Conservation (phyloP, 2,329 filamentous ascomycete species). For the Beauveria scarabaeidicola region DNA sequence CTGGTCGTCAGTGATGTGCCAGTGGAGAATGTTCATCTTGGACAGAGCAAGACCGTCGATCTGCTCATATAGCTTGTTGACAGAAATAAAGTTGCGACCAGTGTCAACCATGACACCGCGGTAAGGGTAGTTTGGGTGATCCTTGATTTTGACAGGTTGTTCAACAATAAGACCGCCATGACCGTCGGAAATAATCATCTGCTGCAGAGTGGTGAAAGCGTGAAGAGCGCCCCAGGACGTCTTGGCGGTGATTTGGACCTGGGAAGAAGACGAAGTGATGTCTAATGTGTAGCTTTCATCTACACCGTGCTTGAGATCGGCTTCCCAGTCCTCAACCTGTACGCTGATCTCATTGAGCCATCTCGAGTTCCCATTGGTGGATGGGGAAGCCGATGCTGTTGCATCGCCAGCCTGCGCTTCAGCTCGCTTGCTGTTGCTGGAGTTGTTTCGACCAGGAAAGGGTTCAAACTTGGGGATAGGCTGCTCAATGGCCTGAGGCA, state of each 20-base stretch:
- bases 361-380: constrained; percentile 8
- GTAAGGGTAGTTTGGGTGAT: constrained; percentile 43
- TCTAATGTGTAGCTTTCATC: constrained; percentile 48
- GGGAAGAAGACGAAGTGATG: constrained; percentile 29
- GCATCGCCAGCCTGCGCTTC: not conserved
- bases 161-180: constrained; percentile 38
- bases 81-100: constrained; percentile 44
- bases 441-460: constrained; percentile 36
- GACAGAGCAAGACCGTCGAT: constrained; percentile 45
- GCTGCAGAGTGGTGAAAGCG: constrained; percentile 49
- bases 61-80: constrained; percentile 44
- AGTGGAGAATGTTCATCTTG: constrained; percentile 50
- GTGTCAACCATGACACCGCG: constrained; percentile 48
- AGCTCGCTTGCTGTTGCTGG: constrained; percentile 22
- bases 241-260: constrained; percentile 37
- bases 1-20: constrained; percentile 47
- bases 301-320: constrained; percentile 45
- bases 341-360: constrained; percentile 36
- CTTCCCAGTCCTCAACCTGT: constrained; percentile 33
- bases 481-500: constrained; percentile 42
- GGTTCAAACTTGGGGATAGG: constrained; percentile 41
- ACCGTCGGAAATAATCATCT: constrained; percentile 42
- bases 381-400: too few species aligned
- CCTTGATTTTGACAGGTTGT: constrained; percentile 41
- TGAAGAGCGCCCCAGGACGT: constrained; percentile 47